Conservation (phyloP, 495 filamentous ascomycete species). For the Daldinia bambusicola region DNA sequence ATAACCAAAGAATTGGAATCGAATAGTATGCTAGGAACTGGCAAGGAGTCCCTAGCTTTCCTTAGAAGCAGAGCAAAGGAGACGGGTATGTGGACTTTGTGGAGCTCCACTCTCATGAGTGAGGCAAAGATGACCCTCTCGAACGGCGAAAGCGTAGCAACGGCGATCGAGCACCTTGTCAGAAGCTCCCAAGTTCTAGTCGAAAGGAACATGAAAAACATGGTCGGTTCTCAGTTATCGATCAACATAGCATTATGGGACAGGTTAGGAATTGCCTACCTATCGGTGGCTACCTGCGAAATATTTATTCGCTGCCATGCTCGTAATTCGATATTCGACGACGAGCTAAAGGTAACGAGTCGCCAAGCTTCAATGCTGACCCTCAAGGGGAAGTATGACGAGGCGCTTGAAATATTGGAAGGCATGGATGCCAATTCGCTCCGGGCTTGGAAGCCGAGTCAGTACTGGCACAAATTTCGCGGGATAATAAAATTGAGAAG, state of each 20-base stretch:
- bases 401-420: slow-evolving; percentile 74
- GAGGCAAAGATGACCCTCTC: slow-evolving; percentile 82
- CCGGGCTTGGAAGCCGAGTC: slow-evolving; percentile 79
- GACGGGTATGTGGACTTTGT: slow-evolving; percentile 84
- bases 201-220: slow-evolving; percentile 74
- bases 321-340: slow-evolving; percentile 73
- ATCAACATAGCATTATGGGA: slow-evolving; percentile 78
- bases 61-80: slow-evolving; percentile 91
- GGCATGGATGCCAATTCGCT: slow-evolving; percentile 69
- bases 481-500: slow-evolving; percentile 76
- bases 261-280: slow-evolving; percentile 73
- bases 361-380: slow-evolving; percentile 59
- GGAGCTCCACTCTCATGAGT: slow-evolving; percentile 85
- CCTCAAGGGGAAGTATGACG: slow-evolving; percentile 72
- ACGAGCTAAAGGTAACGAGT: slow-evolving; percentile 71
- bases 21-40: slow-evolving; percentile 77
- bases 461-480: slow-evolving; percentile 80
- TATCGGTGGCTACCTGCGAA: slow-evolving; percentile 76
- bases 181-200: slow-evolving; percentile 85
- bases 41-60: slow-evolving; percentile 83
- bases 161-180: slow-evolving; percentile 79
- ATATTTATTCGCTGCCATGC: slow-evolving; percentile 81
- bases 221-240: slow-evolving; percentile 77
- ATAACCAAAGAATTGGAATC: slow-evolving; percentile 76
- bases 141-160: slow-evolving; percentile 81